Evolutionary conservation across 805 yeast genomes (phyloP).

Genomic region (Wickerhamomyces rabaulensis): DNA sequence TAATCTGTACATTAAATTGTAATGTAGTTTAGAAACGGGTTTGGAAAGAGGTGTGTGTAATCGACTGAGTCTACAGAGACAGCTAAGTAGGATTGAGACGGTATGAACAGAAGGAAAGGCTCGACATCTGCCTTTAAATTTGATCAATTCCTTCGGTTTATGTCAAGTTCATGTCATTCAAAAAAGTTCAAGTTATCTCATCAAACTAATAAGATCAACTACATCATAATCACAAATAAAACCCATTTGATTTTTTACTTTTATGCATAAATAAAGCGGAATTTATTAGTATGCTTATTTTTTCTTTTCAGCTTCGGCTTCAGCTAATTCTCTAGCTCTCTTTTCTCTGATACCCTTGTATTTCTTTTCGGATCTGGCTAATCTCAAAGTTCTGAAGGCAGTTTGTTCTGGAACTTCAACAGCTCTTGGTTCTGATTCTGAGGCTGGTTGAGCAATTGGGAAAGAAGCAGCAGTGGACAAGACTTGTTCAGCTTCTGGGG

Average conservation of each 20-base stretch:
- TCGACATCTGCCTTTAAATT: no score
- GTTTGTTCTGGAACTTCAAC: constrained; percentile 60
- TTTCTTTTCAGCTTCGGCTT: constrained; percentile 99
- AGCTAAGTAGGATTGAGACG: no score
- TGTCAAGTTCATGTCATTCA: no score
- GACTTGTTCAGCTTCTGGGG: constrained; percentile 76
- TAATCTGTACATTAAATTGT: not conserved
- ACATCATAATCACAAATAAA: not conserved
- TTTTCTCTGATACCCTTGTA: constrained; percentile 95
- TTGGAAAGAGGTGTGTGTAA: no score
- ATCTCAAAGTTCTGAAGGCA: constrained; percentile 94
- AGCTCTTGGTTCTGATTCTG: constrained; percentile 81
- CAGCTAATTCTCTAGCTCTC: constrained; percentile 96
- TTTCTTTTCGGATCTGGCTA: constrained; percentile 91
- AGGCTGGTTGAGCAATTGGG: constrained; percentile 83
- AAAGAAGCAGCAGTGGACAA: constrained; percentile 69
- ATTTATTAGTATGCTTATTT: constrained; percentile 47
- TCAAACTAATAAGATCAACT: not conserved
- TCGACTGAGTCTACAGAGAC: no score
- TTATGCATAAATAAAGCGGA: constrained; percentile 1
- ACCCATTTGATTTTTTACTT: not conserved
- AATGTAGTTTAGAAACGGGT: not conserved
- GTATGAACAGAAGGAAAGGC: no score
- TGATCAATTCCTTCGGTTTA: no score
- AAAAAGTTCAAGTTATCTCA: no score